A percentile compares a stretch with the other conserved stretches of the same genome.
Conservation (phyloP, 371 early-diverging fungal genomes). For the Mucor circinelloides region DNA sequence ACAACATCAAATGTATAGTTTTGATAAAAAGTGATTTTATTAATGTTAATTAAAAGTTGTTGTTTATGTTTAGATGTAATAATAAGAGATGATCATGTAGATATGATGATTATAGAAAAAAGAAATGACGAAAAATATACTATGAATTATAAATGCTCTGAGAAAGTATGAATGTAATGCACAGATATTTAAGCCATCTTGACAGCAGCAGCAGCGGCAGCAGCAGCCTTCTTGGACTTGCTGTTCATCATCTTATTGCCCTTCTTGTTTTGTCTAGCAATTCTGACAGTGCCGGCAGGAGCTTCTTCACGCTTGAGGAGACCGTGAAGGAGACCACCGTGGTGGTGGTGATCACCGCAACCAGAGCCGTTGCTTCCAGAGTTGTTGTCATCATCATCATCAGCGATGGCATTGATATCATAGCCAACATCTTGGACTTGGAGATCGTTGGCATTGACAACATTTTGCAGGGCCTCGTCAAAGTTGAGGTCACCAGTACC, state of each 20-base stretch:
- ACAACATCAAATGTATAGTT: no score
- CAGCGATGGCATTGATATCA: not conserved
- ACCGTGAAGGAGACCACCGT: not conserved
- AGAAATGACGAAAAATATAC: not conserved
- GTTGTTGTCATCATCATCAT: not conserved
- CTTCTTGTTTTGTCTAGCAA: not conserved
- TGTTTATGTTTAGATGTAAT: not conserved
- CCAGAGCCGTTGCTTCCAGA: not conserved
- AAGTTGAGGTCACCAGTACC: constrained; percentile 1
- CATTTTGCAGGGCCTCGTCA: not conserved
- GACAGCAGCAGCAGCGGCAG: not conserved
- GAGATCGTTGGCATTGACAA: not conserved
- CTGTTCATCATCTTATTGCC: not conserved
- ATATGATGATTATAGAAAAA: not conserved
- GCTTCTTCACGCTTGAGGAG: constrained; percentile 4
- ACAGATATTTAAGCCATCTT: not conserved
- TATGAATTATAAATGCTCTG: not conserved
- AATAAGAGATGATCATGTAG: not conserved
- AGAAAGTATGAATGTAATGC: not conserved
- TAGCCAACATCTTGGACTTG: not conserved
- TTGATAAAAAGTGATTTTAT: not conserved
- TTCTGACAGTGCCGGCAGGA: not conserved
- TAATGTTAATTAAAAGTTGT: not conserved
- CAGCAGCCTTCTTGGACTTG: not conserved
- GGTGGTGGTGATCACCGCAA: not conserved